Base-by-base conservation (phyloP, 345 rosid species). In the Orychophragmus violaceus region DNA sequence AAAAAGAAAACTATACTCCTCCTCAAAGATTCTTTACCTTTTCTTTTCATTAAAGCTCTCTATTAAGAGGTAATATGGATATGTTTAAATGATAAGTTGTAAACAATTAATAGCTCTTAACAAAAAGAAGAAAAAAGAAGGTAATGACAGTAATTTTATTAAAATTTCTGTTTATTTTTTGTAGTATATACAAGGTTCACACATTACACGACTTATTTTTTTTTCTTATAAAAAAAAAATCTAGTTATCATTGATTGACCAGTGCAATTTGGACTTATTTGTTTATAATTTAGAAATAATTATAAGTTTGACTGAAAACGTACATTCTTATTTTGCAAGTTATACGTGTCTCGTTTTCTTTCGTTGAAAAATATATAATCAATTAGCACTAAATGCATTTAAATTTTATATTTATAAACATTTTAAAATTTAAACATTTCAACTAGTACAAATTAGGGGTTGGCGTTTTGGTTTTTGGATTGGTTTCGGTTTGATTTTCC, bases 131-230 rank as follows among this genome's bases (percentile, higher is more conserved):
- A n/a, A n/a, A n/a, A n/a, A n/a, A n/a, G 33, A 39, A 16, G 11
- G 36, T 68, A 16, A 28, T 24, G 8, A 23, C 23, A 9, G 5
- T 33, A 0, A 2, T 41, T 39, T 39, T n/a, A 39, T 39, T 39
- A 14, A 36, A 6, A 8, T 1, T 14, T 5, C 28, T 8, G 1
- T 35, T 7, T n/a, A 22, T 11, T 36, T 25, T 49, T 48, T 51
- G 69, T 36, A 33, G 21, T 45, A 13, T 63, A 35, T 36, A 30
- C 13, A 62, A 19, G 29, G 11, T 35, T 64, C 69, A 64, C 59
- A 13, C 22, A 19, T 8, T 46, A 30, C 35, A 46, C 30, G 29
- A 2, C n/a, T 19, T 7, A 6, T 12, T 29, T 8, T 19, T 41
- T 19, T 19, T 24, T 2, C 16, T 7, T 16, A n/a, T 41, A n/a